Evolutionary conservation across 495 filamentous ascomycete species (phyloP), one percentile per base, ranked within the genome.

Genomic region (Entonaema liquescens): DNA sequence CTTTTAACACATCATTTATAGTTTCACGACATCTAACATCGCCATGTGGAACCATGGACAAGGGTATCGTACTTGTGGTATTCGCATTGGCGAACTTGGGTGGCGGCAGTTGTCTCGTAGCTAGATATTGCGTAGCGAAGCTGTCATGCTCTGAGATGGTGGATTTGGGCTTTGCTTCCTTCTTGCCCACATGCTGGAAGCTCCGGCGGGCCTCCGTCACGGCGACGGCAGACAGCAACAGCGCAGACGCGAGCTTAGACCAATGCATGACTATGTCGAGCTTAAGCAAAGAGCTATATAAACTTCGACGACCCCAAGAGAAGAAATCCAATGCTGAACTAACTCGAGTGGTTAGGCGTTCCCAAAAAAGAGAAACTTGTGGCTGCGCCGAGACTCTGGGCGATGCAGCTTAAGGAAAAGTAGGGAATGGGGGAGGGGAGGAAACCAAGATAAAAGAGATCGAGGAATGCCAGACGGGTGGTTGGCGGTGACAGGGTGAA

Each of bases 171-270:
- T 6, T 55, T 25, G 26, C 33, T 52, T 75, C 73, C 52, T 71
- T 73, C 68, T 77, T 79, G 57, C 78, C 79, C 8, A 77, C 79
- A 29, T 77, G 75, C 65, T 82, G 79, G 44, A 73, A 77, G 52
- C 78, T 69, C 50, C 78, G 74, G 40, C 75, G 71, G 13, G 76
- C 70, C n/a, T 74, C 76, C 1, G 70, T 53, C 21, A 70, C 72
- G 31, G 69, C 73, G 15, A 65, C 60, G 17, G 65, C 76, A 15
- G 74, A 68, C 36, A 79, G 57, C 42, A 78, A 62, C 38, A 79
- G 70, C 31, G 68, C 69, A 19, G 78, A 61, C 15, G 73, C 44
- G 15, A 79, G 50, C 23, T 53, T 65, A 21, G 64, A 40, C 74
- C 56, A 71, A 59, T 71, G 73, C 80, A 82, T 82, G 15, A 1